Percentiles rank a stretch among this genome's conserved stretches.
phyloP scores from a whole-genome alignment of 176 grass and related monocot genomes.

The Oryza meyeriana region DNA sequence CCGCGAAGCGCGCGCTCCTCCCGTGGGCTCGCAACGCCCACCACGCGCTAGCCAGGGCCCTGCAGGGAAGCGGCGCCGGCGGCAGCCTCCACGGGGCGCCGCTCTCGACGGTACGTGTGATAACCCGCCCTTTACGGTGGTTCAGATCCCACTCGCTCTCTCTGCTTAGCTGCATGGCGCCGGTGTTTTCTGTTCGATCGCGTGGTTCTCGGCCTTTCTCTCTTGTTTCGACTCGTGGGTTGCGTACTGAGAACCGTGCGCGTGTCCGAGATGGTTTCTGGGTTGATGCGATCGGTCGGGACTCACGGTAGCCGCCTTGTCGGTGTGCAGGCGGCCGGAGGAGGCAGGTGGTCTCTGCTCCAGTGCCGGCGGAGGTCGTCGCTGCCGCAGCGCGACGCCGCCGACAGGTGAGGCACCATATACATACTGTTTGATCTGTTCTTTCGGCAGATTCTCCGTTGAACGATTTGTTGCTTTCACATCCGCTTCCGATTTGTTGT shows the following conservation, averaged over 20 bases:
- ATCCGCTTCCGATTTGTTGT: too few relatives aligned
- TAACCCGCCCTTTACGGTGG: background rate
- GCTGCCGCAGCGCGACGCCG: constrained; percentile 39
- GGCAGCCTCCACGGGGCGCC: background rate
- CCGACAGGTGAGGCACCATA: constrained; percentile 16
- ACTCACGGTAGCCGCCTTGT: background rate
- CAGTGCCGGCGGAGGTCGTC: constrained; percentile 33
- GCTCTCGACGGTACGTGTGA: constrained; percentile 33
- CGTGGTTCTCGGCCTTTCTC: background rate
- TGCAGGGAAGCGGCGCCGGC: background rate
- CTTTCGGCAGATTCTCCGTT: background rate
- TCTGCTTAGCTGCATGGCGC: background rate
- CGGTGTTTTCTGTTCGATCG: background rate
- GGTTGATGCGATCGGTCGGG: constrained; percentile 1
- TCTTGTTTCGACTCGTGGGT: background rate
- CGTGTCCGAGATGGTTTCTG: background rate
- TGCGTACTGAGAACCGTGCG: too few relatives aligned
- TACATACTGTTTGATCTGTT: background rate
- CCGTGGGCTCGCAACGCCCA: constrained; percentile 2
- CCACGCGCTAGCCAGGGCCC: background rate
- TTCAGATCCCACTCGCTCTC: background rate
- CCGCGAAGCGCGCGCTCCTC: constrained; percentile 25
- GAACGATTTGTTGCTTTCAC: background rate
- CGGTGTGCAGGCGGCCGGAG: constrained; percentile 23
- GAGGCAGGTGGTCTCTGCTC: constrained; percentile 4